Base-by-base conservation (phyloP, 2,329 filamentous ascomycete genomes). In the Rhytidhysteron rufulum region DNA sequence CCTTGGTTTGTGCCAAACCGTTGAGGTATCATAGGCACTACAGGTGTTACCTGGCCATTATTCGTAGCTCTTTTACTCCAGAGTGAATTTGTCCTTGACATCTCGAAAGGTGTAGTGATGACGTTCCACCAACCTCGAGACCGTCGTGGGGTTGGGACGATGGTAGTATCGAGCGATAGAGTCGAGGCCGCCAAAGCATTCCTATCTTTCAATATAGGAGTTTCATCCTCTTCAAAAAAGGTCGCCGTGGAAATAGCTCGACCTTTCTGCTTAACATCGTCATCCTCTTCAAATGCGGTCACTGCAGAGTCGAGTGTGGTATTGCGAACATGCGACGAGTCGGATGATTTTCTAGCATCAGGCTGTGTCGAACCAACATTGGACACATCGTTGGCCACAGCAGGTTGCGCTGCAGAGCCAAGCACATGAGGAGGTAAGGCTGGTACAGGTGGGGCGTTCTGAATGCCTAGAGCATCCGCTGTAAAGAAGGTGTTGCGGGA, bases 101-200 rank as follows among this genome's bases (percentile, higher is more conserved):
- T 54, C 18, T 63, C 56, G 53, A 88, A 88, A 0, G 85, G 85
- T 1, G 85, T 86, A 6, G 78, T 82, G 40, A 89, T 79, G 49
- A 86, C 75, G 53, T 87, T 86, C 85, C 85, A 89, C 85, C 85
- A 89, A 16, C 85, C 85, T 44, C 75, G 73, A 19, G 82, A 83
- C 40, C 73, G 74, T 9, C 78, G 75, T 31, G 71, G 74, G 20
- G 77, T 78, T 30, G 76, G 78, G 5, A 66, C 53, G 16, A 61
- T 48, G 13, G 53, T 51, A 3, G 65, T 66, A 35, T 69, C 62
- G 18, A 68, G 50, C 34, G 57, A 49, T 31, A 67, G 38, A 34
- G 72, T 62, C 13, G 50, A 50, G 21, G 34, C 21, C n/a, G 29
- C 18, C 15, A 57, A 53, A 5, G 49, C 36, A n/a, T 43, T 51